Evolutionary conservation across 352 stramenopile species (phyloP).

Genomic region (Globisporangium lucens): DNA sequence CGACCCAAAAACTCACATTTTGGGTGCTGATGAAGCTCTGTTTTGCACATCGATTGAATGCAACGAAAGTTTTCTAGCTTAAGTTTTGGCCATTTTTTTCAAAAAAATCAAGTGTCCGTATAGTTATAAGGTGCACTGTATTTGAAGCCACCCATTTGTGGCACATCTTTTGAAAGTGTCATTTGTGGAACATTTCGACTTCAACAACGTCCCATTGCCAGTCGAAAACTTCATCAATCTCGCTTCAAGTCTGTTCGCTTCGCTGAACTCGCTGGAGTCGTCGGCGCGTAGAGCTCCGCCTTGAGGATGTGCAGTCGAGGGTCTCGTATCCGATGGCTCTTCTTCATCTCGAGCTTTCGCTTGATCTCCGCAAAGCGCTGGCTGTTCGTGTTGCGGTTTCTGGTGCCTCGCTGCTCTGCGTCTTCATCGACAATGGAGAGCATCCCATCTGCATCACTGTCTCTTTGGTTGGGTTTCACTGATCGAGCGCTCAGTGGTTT

Average conservation of each 20-base stretch:
- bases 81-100: no score
- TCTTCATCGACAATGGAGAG: not conserved
- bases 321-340: slow-evolving; percentile 24
- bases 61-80: no score
- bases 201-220: no score
- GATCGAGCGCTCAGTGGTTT: slow-evolving; percentile 11
- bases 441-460: not conserved
- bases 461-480: slow-evolving; percentile 15
- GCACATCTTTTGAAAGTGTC: no score
- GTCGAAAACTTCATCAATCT: not conserved
- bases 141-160: no score
- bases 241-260: not conserved
- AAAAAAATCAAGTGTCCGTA: no score
- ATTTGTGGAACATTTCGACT: no score
- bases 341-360: slow-evolving; percentile 32
- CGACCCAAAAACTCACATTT: no score
- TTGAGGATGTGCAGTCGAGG: slow-evolving; percentile 49
- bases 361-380: slow-evolving; percentile 41
- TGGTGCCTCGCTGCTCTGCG: not conserved
- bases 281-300: slow-evolving; percentile 27
- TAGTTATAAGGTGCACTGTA: no score
- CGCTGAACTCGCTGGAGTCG: not conserved
- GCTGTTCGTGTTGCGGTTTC: slow-evolving; percentile 34
- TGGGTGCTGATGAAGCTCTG: no score
- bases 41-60: no score